Conservation (phyloP, 176 grass and related monocot species). For the Aegilops longissima region DNA sequence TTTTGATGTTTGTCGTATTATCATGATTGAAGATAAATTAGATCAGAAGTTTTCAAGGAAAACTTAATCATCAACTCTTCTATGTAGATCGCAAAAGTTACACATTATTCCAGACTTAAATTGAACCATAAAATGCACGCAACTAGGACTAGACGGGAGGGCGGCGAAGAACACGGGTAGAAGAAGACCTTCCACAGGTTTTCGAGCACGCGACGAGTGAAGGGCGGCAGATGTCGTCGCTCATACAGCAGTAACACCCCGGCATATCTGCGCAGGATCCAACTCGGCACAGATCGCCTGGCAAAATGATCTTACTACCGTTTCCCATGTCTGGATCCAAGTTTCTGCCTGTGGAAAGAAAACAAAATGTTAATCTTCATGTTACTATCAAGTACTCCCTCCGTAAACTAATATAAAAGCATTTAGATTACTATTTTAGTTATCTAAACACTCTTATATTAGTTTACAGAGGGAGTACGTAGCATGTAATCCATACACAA, state of each 20-base stretch:
- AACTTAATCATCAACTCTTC: neutral
- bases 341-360: neutral
- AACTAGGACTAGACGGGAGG: neutral
- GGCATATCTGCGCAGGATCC: neutral
- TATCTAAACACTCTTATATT: too few species aligned
- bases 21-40: too few species aligned
- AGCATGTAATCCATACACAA: neutral
- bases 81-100: neutral
- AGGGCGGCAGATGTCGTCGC: neutral
- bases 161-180: neutral
- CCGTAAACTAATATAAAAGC: too few species aligned
- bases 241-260: neutral
- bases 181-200: neutral
- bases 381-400: too few species aligned
- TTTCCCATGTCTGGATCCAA: neutral
- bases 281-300: neutral
- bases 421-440: too few species aligned
- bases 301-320: neutral
- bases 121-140: neutral
- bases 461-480: too few species aligned
- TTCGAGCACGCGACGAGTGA: neutral
- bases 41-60: too few species aligned
- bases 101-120: neutral
- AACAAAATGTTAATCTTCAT: neutral
- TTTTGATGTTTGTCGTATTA: too few species aligned